Evolutionary conservation across 2,329 filamentous ascomycete genomes (phyloP), one percentile per base, ranked within the genome.

Genomic region (Arthrobotrys entomopaga): DNA sequence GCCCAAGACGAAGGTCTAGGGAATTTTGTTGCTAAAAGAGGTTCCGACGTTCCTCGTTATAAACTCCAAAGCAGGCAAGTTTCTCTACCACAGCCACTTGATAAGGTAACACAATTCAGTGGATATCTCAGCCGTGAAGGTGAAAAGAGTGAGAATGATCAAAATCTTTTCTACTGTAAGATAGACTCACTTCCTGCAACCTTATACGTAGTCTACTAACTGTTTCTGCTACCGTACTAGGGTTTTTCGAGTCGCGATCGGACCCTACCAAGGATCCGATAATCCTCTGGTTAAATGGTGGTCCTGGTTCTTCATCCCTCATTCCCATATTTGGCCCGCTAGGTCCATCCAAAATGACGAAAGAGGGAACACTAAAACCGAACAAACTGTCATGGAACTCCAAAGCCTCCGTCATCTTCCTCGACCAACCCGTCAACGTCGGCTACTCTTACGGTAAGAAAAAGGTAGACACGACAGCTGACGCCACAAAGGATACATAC

Each of bases 351-450:
- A 46, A 13, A 13, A 50, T 50, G 16, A 19, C 19, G 5, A 19
- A 13, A 11, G 20, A 50, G 5, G 46, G 46, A 19, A 22, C 11
- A 50, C 19, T 22, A 50, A 22, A 20, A 50, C n/a, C 16, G 15
- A 50, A 50, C 20, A 50, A 50, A 22, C 22, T 19, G 16, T 4
- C 46, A 19, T 50, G 46, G 46, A 50, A 50, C 19, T 19, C n/a
- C 3, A 19, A 50, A 22, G 46, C 46, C 46, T 50, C 46, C n/a
- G 19, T 50, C 46, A 50, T 50, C 5, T 50, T 20, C n/a, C 46
- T 50, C 46, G 46, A 50, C n/a, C 46, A 50, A 50, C 46, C 46
- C n/a, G 46, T 50, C 10, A 50, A 50, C 46, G 46, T 50, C 11
- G 46, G 46, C 20, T 50, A 19, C 46, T 50, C 46, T 5, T 50